Percentiles rank a stretch among this genome's conserved stretches.
Conservation (phyloP, 306 rosid species). For the Alnus glutinosa region DNA sequence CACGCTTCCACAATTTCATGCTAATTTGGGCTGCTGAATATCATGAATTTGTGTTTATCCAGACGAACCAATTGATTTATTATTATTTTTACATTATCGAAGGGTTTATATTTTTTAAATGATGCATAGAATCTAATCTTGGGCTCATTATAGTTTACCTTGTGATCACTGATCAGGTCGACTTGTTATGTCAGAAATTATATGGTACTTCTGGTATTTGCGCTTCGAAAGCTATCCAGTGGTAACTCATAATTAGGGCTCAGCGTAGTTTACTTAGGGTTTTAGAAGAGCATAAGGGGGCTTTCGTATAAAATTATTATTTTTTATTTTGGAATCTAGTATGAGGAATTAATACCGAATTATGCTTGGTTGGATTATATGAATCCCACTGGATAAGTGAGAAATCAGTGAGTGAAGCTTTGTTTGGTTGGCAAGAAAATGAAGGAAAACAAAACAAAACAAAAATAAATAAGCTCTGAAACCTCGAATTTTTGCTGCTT, state of each 20-base stretch:
- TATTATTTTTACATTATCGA: background rate
- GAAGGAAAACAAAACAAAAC: background rate
- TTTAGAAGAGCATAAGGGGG: constrained; percentile 5
- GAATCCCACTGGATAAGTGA: background rate
- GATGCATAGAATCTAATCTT: background rate
- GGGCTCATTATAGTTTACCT: background rate
- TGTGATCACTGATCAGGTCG: background rate
- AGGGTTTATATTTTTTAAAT: background rate
- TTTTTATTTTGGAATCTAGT: background rate
- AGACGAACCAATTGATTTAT: background rate
- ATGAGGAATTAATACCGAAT: background rate
- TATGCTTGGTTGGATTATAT: background rate
- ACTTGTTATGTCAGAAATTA: background rate
- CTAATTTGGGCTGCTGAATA: background rate
- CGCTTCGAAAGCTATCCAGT: background rate
- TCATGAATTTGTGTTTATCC: background rate
- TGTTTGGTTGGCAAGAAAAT: background rate
- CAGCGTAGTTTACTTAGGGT: constrained; percentile 1
- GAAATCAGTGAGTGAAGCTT: background rate
- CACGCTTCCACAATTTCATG: background rate
- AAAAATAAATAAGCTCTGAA: background rate
- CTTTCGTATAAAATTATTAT: background rate
- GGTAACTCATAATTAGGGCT: background rate
- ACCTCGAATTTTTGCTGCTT: background rate
- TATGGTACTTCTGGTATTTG: background rate